A percentile compares a stretch with the other conserved stretches of the same genome.
Conservation (phyloP, 2,329 filamentous ascomycete genomes). For the Fusarium musae region DNA sequence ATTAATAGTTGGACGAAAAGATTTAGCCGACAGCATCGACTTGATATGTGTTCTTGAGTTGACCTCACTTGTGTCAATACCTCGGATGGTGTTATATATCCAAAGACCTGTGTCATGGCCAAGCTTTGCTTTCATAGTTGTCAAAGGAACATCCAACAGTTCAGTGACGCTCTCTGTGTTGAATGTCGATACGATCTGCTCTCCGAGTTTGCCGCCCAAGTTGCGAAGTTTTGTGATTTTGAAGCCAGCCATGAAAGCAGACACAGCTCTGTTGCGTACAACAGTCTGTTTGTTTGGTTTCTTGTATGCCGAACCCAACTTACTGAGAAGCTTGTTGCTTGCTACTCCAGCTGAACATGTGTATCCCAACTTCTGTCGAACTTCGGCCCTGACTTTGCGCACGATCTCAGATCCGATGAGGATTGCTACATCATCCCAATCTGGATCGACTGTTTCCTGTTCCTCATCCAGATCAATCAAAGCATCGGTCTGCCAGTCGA, state of each 20-base stretch:
- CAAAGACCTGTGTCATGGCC: slow-evolving; percentile 87
- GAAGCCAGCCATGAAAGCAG: slow-evolving; percentile 82
- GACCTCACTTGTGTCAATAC: slow-evolving; percentile 88
- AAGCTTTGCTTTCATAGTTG: slow-evolving; percentile 80
- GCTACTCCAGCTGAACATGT: slow-evolving; percentile 93
- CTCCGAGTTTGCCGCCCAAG: slow-evolving; percentile 93
- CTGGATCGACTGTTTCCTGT: slow-evolving; percentile 81
- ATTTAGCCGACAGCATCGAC: slow-evolving; percentile 96
- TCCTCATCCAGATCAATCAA: slow-evolving; percentile 81
- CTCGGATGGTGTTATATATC: slow-evolving; percentile 86
- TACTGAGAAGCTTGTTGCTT: slow-evolving; percentile 94
- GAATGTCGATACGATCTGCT: slow-evolving; percentile 84
- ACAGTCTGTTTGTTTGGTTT: slow-evolving; percentile 96
- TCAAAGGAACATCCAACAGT: slow-evolving; percentile 75
- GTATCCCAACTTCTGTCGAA: slow-evolving; percentile 80
- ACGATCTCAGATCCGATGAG: slow-evolving; percentile 91
- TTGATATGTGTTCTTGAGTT: slow-evolving; percentile 94
- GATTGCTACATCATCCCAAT: slow-evolving; percentile 96
- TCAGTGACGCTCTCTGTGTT: slow-evolving; percentile 83
- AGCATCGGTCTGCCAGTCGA: slow-evolving; percentile 88
- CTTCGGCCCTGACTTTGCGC: slow-evolving; percentile 74
- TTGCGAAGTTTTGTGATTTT: slow-evolving; percentile 96
- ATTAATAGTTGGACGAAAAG: slow-evolving; percentile 86
- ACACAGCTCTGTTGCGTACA: slow-evolving; percentile 85
- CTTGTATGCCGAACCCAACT: slow-evolving; percentile 89